A percentile compares a stretch with the other conserved stretches of the same genome.
Conservation (phyloP, 257 asterid genomes). For the Agastache rugosa region DNA sequence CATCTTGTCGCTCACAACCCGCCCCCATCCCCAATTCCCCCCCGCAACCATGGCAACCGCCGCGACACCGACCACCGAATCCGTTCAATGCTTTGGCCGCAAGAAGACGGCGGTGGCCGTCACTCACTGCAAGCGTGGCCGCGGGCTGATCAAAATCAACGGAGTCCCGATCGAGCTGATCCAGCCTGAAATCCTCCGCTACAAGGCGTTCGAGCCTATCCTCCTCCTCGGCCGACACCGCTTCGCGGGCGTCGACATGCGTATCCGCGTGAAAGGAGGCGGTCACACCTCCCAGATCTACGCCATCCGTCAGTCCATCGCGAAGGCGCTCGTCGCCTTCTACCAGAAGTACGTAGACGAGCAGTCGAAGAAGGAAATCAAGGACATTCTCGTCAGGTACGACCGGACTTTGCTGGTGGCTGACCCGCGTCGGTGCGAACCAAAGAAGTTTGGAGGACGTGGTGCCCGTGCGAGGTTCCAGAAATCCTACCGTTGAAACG, state of each 20-base stretch:
- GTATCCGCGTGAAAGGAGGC: slow-evolving; percentile 78
- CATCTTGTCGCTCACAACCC: neutral
- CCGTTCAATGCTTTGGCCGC: slow-evolving; percentile 80
- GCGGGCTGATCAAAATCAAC: slow-evolving; percentile 70
- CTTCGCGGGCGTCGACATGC: slow-evolving; percentile 77
- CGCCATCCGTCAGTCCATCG: slow-evolving; percentile 79
- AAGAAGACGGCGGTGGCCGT: slow-evolving; percentile 87
- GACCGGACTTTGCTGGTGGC: slow-evolving; percentile 86
- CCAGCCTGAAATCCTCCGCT: slow-evolving; percentile 78
- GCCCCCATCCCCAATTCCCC: neutral
- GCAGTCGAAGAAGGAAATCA: slow-evolving; percentile 80
- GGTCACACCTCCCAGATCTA: slow-evolving; percentile 83
- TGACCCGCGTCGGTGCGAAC: slow-evolving; percentile 87
- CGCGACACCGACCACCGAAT: slow-evolving; percentile 37
- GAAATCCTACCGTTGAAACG: slow-evolving; percentile 65
- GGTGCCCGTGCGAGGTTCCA: slow-evolving; percentile 90
- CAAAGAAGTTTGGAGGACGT: slow-evolving; percentile 88
- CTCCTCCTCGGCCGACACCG: slow-evolving; percentile 74
- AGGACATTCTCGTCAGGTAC: slow-evolving; percentile 70
- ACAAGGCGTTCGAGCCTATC: slow-evolving; percentile 79
- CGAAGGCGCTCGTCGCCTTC: slow-evolving; percentile 74
- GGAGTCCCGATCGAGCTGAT: slow-evolving; percentile 82
- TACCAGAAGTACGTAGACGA: slow-evolving; percentile 81
- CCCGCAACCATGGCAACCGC: slow-evolving; percentile 52
- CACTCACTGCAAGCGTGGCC: slow-evolving; percentile 81